A percentile compares a stretch with the other conserved stretches of the same genome.
These are phyloP conservation scores for Camellia lanceoleosa DNA, from an alignment of 148 eudicot species.

Conservation along the genomic window DNA sequence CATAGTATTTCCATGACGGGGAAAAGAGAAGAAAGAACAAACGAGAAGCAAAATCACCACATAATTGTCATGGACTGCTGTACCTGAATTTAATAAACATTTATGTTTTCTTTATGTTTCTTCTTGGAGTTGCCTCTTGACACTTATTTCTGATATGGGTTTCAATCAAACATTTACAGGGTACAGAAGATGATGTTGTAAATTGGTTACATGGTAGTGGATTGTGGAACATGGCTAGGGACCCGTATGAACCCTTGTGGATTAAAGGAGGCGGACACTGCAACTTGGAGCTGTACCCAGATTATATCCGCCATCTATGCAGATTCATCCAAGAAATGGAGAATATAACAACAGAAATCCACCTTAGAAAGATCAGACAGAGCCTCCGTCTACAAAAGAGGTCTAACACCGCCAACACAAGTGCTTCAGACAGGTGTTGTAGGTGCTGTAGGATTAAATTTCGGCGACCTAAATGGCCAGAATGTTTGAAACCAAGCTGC, in stretches of 20 bases:
- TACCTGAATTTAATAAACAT: background rate
- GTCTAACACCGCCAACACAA: slow-evolving; percentile 20
- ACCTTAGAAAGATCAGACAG: slow-evolving; percentile 66
- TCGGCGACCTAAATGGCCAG: slow-evolving; percentile 40
- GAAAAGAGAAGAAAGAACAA: background rate
- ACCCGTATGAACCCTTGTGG: slow-evolving; percentile 96
- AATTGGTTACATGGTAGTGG: slow-evolving; percentile 86
- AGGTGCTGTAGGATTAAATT: slow-evolving; percentile 45
- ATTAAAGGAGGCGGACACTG: slow-evolving; percentile 99
- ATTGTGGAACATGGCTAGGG: slow-evolving; percentile 80
- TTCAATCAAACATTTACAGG: slow-evolving; percentile 40
- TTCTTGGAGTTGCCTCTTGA: background rate
- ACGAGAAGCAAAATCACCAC: background rate
- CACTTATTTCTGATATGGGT: background rate
- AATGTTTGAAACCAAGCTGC: slow-evolving; percentile 29
- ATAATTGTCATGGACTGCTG: background rate
- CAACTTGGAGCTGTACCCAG: slow-evolving; percentile 94
- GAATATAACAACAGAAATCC: slow-evolving; percentile 60
- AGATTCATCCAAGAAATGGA: slow-evolving; percentile 88
- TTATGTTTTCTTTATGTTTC: background rate
- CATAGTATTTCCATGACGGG: background rate
- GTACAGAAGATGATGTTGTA: slow-evolving; percentile 96
- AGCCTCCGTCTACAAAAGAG: slow-evolving; percentile 34
- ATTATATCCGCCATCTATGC: slow-evolving; percentile 90
- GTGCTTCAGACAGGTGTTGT: slow-evolving; percentile 38